Percentiles rank a stretch among this genome's conserved stretches.
phyloP scores from a whole-genome alignment of 1,284 basidiomycete genomes.

The Microbotryomycetes sp. region DNA sequence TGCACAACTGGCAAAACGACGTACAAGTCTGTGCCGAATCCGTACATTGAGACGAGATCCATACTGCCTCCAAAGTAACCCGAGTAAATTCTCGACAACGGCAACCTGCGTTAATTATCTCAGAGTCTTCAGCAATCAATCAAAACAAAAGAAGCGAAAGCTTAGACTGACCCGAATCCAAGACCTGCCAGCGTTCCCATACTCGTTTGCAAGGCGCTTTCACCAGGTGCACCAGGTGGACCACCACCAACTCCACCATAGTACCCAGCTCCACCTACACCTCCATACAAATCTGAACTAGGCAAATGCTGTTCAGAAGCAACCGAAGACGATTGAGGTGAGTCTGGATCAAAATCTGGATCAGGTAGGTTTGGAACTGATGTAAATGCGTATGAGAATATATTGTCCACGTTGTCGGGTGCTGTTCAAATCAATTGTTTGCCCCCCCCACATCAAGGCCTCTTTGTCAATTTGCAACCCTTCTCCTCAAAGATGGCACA shows the following conservation, averaged over 20 bases:
- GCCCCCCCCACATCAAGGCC: too few relatives aligned
- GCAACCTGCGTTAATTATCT: slow-evolving; percentile 5
- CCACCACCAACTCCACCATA: slow-evolving; percentile 53
- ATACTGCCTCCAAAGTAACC: slow-evolving; percentile 65
- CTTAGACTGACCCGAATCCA: slow-evolving; percentile 57
- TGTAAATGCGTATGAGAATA: slow-evolving; percentile 87
- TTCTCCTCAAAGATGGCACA: not conserved
- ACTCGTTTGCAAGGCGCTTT: slow-evolving; percentile 64
- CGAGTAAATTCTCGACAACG: slow-evolving; percentile 16
- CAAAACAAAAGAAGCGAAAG: not conserved
- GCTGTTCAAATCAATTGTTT: too few relatives aligned
- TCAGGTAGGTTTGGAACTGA: slow-evolving; percentile 52
- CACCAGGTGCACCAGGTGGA: slow-evolving; percentile 64
- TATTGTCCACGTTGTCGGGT: slow-evolving; percentile 62
- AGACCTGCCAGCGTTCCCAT: slow-evolving; percentile 72
- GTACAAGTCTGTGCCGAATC: slow-evolving; percentile 75
- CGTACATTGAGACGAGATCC: slow-evolving; percentile 67
- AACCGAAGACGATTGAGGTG: slow-evolving; percentile 13
- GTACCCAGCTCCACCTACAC: slow-evolving; percentile 40
- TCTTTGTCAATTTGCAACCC: too few relatives aligned
- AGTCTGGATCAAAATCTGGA: slow-evolving; percentile 33
- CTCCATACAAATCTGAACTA: slow-evolving; percentile 21
- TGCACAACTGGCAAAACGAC: slow-evolving; percentile 41
- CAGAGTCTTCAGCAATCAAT: not conserved
- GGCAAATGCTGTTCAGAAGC: too few relatives aligned